Evolutionary conservation across 805 yeast species (phyloP).

Genomic region (Suhomyces faveliae): DNA sequence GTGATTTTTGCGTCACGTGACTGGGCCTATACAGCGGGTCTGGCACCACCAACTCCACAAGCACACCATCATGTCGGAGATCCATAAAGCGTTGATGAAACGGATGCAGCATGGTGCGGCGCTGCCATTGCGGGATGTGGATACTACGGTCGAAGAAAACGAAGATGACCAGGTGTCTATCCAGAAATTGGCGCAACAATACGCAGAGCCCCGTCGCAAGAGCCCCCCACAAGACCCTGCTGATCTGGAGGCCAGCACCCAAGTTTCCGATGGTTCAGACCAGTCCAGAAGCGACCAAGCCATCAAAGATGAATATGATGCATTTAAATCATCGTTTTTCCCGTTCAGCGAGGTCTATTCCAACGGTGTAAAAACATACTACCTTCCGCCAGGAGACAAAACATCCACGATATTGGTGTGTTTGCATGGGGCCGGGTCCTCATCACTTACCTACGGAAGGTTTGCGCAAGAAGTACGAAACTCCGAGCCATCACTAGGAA

Average conservation of each 20-base stretch:
- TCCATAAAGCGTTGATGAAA: slow-evolving; percentile 12
- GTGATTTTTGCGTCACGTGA: neutral
- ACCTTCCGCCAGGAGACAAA: slow-evolving; percentile 45
- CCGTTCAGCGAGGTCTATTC: slow-evolving; percentile 18
- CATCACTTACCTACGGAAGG: slow-evolving; percentile 71
- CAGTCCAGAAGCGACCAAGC: neutral
- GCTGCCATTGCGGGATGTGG: neutral
- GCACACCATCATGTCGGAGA: slow-evolving; percentile 13
- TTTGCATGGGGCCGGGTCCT: slow-evolving; percentile 96
- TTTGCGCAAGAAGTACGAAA: slow-evolving; percentile 37
- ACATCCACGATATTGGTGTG: slow-evolving; percentile 61
- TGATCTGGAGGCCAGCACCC: neutral
- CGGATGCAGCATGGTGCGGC: slow-evolving; percentile 2
- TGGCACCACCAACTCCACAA: neutral
- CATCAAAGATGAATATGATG: neutral
- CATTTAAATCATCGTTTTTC: slow-evolving; percentile 16
- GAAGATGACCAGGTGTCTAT: neutral
- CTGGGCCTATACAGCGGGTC: neutral
- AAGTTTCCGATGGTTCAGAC: neutral
- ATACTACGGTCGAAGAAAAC: neutral
- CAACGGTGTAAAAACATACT: slow-evolving; percentile 48
- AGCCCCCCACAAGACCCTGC: neutral
- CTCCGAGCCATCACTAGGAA: slow-evolving; percentile 43
- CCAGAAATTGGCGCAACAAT: neutral
- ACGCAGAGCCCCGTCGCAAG: neutral